Conservation (phyloP, 148 eudicot species). For the Rhododendron ferrugineum region DNA sequence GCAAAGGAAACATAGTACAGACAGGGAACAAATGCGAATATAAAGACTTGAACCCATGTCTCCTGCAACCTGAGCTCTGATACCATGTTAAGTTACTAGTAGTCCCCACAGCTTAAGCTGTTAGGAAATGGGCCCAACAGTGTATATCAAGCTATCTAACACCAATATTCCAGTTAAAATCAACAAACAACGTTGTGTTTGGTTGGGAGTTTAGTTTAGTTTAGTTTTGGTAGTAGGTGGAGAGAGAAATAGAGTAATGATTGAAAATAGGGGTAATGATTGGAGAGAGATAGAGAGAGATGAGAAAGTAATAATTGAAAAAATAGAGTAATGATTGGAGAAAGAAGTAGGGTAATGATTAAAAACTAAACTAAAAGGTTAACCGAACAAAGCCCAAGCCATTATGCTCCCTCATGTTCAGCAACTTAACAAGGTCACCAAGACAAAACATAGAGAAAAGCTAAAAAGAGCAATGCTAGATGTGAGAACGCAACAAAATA, state of each 20-base stretch:
- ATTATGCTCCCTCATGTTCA: background rate
- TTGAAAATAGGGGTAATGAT: no score
- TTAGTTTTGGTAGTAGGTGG: no score
- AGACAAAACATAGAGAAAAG: background rate
- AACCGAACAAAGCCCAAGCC: no score
- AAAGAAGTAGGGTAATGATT: no score
- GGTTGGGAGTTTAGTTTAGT: no score
- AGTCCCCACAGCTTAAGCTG: background rate
- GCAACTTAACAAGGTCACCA: background rate
- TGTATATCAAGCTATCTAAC: background rate
- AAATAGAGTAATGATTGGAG: no score
- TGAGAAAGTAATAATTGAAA: no score
- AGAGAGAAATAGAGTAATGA: no score
- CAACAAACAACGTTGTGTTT: no score
- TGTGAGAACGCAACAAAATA: background rate
- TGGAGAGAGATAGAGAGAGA: no score
- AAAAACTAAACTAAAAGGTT: no score
- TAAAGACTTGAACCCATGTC: background rate
- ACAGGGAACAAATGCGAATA: background rate
- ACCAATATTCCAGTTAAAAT: background rate
- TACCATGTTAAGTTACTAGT: background rate
- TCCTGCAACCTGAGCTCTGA: background rate
- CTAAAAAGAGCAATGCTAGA: background rate
- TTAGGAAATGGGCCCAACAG: background rate
- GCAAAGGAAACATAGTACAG: background rate